Evolutionary conservation across 2,329 filamentous ascomycete genomes (phyloP), one percentile per base, ranked within the genome.

Genomic region (Aspergillus novoparasiticus): DNA sequence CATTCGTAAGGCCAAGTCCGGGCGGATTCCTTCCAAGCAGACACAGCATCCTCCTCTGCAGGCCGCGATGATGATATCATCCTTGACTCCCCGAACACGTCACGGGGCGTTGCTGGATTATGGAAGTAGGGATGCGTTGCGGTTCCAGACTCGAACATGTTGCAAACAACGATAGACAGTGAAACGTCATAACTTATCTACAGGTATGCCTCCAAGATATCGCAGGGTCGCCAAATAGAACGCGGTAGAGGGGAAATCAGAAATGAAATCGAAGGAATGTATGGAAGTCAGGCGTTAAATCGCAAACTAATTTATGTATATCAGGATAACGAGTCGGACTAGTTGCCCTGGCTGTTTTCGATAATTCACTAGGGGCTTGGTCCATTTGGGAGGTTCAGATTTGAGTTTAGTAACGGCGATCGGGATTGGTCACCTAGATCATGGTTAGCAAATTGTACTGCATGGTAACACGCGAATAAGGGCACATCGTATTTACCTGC

Each of bases 401-500:
- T 10, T 14, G 5, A 10, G 23, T 19, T 26, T 69, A 41, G 16
- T 71, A 74, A 62, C 65, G 58, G 43, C 68, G 71, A 67, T 76
- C 74, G 14, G 74, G 75, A 63, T 77, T 77, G 6, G 74, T 76
- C 55, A 77, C 75, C 73, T 75, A 55, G 8, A 6, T 21, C 23
- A 21, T 19, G 8, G 26, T 51, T 10, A 50, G 59, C 34, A 32
- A 57, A 19, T 21, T 16, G 30, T 21, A 11, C 21, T 4, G 6
- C 19, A 14, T 28, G 26, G 30, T 16, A 16, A 4, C 4, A 28
- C 16, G n/a, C 34, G 28, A 21, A 11, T 3, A 16, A 56, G 11
- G 5, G 54, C 6, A 5, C 32, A 55, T 14, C 11, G 11, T 53
- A 82, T 87, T 69, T 86, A 96, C 94, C 88, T 96, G 92, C 75